Evolutionary conservation across 345 rosid genomes (phyloP), one percentile per base, ranked within the genome.

Genomic region (Ailanthus altissimus): DNA sequence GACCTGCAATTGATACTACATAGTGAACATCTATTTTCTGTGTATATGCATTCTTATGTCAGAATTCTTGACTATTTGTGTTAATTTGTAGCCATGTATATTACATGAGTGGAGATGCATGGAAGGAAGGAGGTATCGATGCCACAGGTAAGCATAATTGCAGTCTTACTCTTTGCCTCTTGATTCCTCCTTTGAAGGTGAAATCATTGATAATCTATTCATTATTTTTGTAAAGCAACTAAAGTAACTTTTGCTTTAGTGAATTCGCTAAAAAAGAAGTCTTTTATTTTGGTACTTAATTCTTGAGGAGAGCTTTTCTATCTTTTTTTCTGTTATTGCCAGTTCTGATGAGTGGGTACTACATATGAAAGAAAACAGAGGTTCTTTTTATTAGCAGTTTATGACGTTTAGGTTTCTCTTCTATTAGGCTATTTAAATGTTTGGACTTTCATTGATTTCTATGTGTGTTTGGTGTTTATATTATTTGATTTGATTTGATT

Each of bases 81-180:
- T 84, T 6, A 42, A 45, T 82, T 65, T 89, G 86, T 84, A 95
- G 99, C 85, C 98, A 95, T 86, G 92, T 93, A 47, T 90, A 86
- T 84, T 95, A 95, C 90, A 93, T 95, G 99, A 95, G 99, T 70
- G 99, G 99, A 51, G 99, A 95, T 89, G 99, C 99, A 56, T 95
- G 99, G 99, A 95, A 95, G 85, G 99, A 90, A 86, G 99, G 99
- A 72, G 99, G 98, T 75, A 95, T 93, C 51, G 99, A 95, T 83
- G 90, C 96, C 67, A 95, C 99, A 74, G 99, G 99, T 92, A 87
- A 83, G 90, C 73, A 64, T 45, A 45, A 53, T 69, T 76, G 62
- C 47, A 32, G 46, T 70, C 42, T 67, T 45, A 46, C 13, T 67
- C n/a, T 73, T 53, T 53, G 63, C 62, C 54, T 60, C 45, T 51